Evolutionary conservation across 2,329 filamentous ascomycete genomes (phyloP), one percentile per base, ranked within the genome.

Genomic region (Alternaria angustiovoidea): DNA sequence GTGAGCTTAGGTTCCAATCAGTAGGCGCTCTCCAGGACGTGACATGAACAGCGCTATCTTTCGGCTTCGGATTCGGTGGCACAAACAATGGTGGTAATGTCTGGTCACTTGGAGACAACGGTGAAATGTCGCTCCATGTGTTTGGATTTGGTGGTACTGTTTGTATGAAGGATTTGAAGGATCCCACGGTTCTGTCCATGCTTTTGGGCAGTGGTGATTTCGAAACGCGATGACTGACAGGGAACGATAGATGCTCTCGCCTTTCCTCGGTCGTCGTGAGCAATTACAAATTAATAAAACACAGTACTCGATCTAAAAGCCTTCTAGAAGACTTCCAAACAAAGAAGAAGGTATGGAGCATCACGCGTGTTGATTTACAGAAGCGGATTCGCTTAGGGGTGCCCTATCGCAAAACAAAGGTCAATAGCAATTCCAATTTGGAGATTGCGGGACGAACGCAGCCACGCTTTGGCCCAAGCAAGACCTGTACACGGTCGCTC

Each of bases 161-260:
- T 44, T 62, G 66, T 38, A 74, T 69, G 51, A 74, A 74, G 20
- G 74, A 75, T 38, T 70, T 72, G 64, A 76, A 76, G 4, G 73
- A 75, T 20, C 64, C 70, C 28, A 78, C 64, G 26, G 74, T 73
- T 22, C 57, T 67, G 62, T 76, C 74, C 74, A 77, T 76, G n/a
- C 69, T 75, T 53, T 70, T 63, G 26, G 76, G 67, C 20, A 70
- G 69, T 16, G 70, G 66, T 18, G 67, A 67, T 36, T 70, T 71
- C 54, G 60, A 38, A 51, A 71, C 69, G 26, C 39, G 48, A 48
- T 71, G 67, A 52, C 59, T 68, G 54, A 70, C 66, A 34, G 68
- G 62, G 63, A 67, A 67, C 61, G 62, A 68, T 67, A 67, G 66
- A 43, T 66, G 63, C 28, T 65, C 54, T 61, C 55, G 63, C 61